These are phyloP conservation scores for Chrysanthemum seticuspe DNA, from an alignment of 129 eudicot genomes.

Conservation along the genomic window DNA sequence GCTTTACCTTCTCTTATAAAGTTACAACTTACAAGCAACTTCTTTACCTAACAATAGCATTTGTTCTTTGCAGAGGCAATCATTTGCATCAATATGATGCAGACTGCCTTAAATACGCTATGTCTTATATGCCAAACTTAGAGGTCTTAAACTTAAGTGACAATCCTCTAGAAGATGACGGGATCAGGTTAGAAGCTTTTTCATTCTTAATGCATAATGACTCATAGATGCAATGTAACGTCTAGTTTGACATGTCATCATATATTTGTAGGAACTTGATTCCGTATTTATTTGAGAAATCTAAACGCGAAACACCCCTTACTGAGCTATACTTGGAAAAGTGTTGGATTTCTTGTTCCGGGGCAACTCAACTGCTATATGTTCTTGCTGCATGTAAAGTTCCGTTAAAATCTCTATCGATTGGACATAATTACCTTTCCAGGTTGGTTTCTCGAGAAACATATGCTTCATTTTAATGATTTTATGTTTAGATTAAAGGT, in stretches of 20 bases:
- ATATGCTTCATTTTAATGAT: neutral
- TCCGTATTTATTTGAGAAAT: constrained; percentile 50
- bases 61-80: constrained; percentile 47
- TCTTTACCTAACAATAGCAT: too few species aligned
- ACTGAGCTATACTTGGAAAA: constrained; percentile 54
- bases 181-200: constrained; percentile 52
- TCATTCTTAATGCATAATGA: constrained; percentile 8
- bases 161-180: constrained; percentile 65
- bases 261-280: constrained; percentile 46
- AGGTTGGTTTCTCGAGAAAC: constrained; percentile 38
- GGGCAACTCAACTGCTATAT: constrained; percentile 48
- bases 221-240: neutral
- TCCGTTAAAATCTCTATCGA: constrained; percentile 54
- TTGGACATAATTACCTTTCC: constrained; percentile 67
- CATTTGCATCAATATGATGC: constrained; percentile 55
- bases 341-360: constrained; percentile 54
- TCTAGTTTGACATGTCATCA: constrained; percentile 13
- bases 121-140: constrained; percentile 65
- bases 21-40: neutral
- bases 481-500: neutral
- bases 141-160: constrained; percentile 71
- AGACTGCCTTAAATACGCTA: constrained; percentile 60
- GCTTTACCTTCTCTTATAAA: neutral
- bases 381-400: constrained; percentile 48
- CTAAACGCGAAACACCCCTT: constrained; percentile 43